Evolutionary conservation across 441 rosid genomes (phyloP), one percentile per base, ranked within the genome.

Genomic region (Adansonia rubrostipa): DNA sequence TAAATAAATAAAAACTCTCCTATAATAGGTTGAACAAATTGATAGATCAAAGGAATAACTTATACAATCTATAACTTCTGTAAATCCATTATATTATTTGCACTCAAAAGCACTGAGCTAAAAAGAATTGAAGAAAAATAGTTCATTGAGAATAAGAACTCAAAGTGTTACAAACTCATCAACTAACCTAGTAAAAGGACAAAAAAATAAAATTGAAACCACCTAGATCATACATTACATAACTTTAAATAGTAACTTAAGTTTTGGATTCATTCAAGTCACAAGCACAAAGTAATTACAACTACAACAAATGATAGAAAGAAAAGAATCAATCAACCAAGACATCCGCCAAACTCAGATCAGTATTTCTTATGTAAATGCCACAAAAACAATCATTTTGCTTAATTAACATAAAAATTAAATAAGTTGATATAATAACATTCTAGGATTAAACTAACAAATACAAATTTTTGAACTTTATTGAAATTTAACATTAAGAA

Each of bases 331-430:
- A 17, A 75, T 22, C 61, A 51, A 51, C 17, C 47, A 40, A 65
- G 9, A 19, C 1, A 7, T 33, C 53, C 4, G 36, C 45, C 17
- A 71, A 71, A 75, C 63, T 48, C 80, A 78, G 82, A 75, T 80
- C 80, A 82, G 70, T 73, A 51, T 73, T 17, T 53, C 17, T 61
- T 36, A 54, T 45, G 9, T 7, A 54, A 58, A 57, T 50, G 48
- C 56, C 54, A 64, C 1, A 70, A 54, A 77, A 19, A 66, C 9
- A 13, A 22, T 4, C 44, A 42, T 9, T 53, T 78, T 15, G 40
- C 24, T 54, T 36, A 62, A 44, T 24, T 14, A 58, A 77, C 28
- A 6, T 22, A 5, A 33, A 61, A 51, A 69, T n/a, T n/a, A n/a
- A n/a, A n/a, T n/a, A n/a, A n/a, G n/a, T n/a, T n/a, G n/a, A 40